Conservation (phyloP, 129 eudicot species). For the Ambrosia trifida region DNA sequence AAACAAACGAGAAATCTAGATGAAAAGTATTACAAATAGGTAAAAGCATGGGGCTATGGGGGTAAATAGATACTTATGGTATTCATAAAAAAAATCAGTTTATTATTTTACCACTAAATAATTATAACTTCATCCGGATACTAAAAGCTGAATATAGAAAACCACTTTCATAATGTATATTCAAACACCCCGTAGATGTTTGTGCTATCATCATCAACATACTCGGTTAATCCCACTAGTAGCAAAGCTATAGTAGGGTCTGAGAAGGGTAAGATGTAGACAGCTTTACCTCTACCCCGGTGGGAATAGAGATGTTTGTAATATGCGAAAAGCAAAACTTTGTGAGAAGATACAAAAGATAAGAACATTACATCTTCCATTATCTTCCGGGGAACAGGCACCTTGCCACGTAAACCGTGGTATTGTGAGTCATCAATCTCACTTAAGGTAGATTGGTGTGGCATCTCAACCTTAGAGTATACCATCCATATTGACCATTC, state of each 20-base stretch:
- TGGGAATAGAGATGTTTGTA: neutral
- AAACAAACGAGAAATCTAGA: neutral
- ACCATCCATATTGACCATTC: conserved; percentile 99
- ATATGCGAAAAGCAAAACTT: conserved; percentile 5
- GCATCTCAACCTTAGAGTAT: conserved; percentile 91
- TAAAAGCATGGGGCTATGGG: neutral
- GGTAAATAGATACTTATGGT: neutral
- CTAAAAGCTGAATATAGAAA: too few species aligned
- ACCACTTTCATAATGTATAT: neutral
- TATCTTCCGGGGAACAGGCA: conserved; percentile 58
- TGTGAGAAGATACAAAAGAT: conserved; percentile 16
- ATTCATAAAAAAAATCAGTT: neutral
- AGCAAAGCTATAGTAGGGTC: too few species aligned
- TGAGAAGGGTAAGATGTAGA: too few species aligned
- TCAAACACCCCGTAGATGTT: conserved; percentile 9
- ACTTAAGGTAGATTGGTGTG: conserved; percentile 72
- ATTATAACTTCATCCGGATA: neutral
- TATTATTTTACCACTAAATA: neutral
- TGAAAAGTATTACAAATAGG: neutral
- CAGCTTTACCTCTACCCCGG: too few species aligned
- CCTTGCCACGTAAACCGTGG: conserved; percentile 56
- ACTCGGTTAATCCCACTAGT: too few species aligned
- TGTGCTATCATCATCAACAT: neutral
- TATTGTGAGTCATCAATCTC: conserved; percentile 55
- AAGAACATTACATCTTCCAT: conserved; percentile 73